Conservation (phyloP, 306 rosid genomes). For the Purshia tridentata region DNA sequence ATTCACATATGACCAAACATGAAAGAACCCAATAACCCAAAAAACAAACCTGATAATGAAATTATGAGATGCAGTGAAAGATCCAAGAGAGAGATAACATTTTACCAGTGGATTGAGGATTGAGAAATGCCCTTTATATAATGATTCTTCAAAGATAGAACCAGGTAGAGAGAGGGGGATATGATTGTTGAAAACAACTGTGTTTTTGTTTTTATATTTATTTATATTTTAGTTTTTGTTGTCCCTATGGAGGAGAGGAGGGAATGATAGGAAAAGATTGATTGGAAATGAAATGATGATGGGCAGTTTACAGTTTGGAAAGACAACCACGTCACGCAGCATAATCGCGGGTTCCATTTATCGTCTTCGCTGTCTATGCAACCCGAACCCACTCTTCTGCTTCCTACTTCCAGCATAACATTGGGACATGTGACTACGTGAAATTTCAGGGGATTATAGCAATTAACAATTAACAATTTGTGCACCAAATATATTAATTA, state of each 20-base stretch:
- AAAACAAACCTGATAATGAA: background rate
- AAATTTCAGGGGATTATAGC: too few relatives aligned
- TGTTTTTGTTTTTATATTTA: background rate
- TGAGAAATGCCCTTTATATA: conserved; percentile 16
- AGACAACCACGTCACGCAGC: too few relatives aligned
- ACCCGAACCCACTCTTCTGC: too few relatives aligned
- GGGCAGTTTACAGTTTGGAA: too few relatives aligned
- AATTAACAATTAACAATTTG: too few relatives aligned
- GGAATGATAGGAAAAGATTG: background rate
- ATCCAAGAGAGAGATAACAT: background rate
- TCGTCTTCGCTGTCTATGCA: too few relatives aligned
- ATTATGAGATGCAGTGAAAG: conserved; percentile 2
- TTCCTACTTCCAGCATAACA: too few relatives aligned
- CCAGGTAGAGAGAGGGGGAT: conserved; percentile 1
- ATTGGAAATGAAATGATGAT: background rate
- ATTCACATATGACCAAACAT: background rate
- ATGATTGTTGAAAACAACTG: conserved; percentile 14
- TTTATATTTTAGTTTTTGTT: background rate
- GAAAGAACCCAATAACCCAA: background rate
- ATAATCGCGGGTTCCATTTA: too few relatives aligned
- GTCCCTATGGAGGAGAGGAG: background rate
- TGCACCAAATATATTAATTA: too few relatives aligned
- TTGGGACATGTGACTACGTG: too few relatives aligned
- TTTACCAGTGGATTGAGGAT: conserved; percentile 17
- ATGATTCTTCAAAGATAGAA: conserved; percentile 9